Base-by-base conservation (phyloP, 2,329 filamentous ascomycete genomes). In the Uncinocarpus reesii region DNA sequence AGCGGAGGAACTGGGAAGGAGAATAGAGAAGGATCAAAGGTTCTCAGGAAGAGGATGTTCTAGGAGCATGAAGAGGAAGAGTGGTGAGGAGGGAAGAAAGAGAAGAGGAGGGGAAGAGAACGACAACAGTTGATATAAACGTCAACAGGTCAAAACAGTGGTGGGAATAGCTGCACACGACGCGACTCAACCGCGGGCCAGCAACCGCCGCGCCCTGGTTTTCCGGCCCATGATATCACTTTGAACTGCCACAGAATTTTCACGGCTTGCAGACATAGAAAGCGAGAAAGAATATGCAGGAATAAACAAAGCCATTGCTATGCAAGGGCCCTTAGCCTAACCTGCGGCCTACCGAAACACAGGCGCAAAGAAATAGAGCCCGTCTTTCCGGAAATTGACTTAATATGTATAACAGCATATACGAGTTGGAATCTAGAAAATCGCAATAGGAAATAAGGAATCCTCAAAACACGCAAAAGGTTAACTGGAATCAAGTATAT, bases 291-390 rank as follows among this genome's bases (percentile, higher is more conserved):
- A 21, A 26, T 4, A n/a, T 10, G 21, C 35, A 26, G 13, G 1
- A 15, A 7, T 15, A 34, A 45, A 45, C 21, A 45, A 37, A 28
- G 42, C 42, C 42, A 28, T 28, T 36, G 18, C 31, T 10, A 47
- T 29, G 15, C 26, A 40, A 16, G 35, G 21, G 31, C 16, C 34
- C 35, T 29, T 21, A 24, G n/a, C 6, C 42, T 37, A 21, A 31
- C 13, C 13, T 48, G 46, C 29, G 28, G 46, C 8, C n/a, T 28
- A 24, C 29, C 23, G 38, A 31, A 44, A 32, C 10, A 15, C 37
- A 49, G 23, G 4, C 3, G 32, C 3, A 16, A 28, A 35, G 32
- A 15, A 24, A 10, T 31, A 35, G 23, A 7, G 7, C 26, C 3
- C 4, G 4, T 23, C 15, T n/a, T n/a, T n/a, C n/a, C n/a, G n/a